phyloP scores from a whole-genome alignment of 371 early-diverging fungal genomes.

The Mortierella sp. region DNA sequence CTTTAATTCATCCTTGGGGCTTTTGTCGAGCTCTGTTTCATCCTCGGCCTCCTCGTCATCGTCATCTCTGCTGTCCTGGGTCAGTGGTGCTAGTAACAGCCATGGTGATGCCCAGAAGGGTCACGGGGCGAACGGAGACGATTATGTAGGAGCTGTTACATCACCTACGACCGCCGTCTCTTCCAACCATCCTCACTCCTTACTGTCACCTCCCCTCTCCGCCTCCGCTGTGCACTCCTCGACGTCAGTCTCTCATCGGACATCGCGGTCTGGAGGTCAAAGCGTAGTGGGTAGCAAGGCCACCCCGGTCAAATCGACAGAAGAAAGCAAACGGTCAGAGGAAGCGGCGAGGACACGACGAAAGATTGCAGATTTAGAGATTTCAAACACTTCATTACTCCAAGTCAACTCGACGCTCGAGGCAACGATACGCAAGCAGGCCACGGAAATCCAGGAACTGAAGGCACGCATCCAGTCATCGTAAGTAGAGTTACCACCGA shows the following conservation, averaged over 20 bases:
- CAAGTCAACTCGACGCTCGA: slow-evolving; percentile 58
- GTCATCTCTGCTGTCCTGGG: slow-evolving; percentile 37
- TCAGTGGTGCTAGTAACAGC: slow-evolving; percentile 8
- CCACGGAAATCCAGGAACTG: slow-evolving; percentile 56
- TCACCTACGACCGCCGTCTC: too few relatives aligned
- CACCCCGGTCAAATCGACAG: slow-evolving; percentile 30
- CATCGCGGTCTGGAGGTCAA: too few relatives aligned
- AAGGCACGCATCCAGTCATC: slow-evolving; percentile 58
- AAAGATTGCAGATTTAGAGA: slow-evolving; percentile 64
- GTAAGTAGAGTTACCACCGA: slow-evolving; percentile 27
- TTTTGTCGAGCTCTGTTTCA: slow-evolving; percentile 36
- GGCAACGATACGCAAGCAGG: slow-evolving; percentile 56
- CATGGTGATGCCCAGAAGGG: too few relatives aligned
- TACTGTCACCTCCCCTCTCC: too few relatives aligned
- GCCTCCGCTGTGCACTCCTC: too few relatives aligned
- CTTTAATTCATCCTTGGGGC: background rate
- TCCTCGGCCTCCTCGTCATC: slow-evolving; percentile 43
- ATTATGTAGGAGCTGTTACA: too few relatives aligned
- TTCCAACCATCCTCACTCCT: too few relatives aligned
- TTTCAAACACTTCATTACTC: slow-evolving; percentile 59
- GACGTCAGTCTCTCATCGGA: too few relatives aligned
- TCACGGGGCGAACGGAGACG: too few relatives aligned
- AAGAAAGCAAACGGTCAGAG: slow-evolving; percentile 33
- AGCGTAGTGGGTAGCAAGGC: slow-evolving; percentile 2
- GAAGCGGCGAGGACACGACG: slow-evolving; percentile 46